Evolutionary conservation across 495 filamentous ascomycete species (phyloP), one percentile per base, ranked within the genome.

Genomic region (Daldinia bambusicola): DNA sequence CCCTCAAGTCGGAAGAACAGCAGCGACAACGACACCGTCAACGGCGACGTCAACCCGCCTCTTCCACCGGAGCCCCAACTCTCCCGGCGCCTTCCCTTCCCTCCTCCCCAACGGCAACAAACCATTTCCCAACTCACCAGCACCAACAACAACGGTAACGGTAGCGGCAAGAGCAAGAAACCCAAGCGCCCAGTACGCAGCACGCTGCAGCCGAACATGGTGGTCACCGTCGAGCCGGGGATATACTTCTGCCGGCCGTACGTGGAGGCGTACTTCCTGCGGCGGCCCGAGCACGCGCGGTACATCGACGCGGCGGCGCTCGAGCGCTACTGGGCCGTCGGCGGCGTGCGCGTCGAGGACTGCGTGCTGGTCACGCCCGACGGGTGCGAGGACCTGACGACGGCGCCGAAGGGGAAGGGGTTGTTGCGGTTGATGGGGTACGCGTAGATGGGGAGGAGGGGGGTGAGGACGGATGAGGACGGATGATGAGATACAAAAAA

Each of bases 281-380:
- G 83, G 20, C 83, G 89, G 69, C 83, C 87, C 0, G 75, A 83
- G 52, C 90, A 93, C 62, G 81, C 83, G 18, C 81, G 84, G 45
- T 95, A 88, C 75, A 94, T 98, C 80, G 86, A 97, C 82, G 85
- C 85, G 63, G 83, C 87, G 2, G 87, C 90, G 38, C 84, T 96
- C 3, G 86, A 87, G 14, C 84, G 85, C 68, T 97, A 92, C 74
- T 90, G 91, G 69, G 83, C 83, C 30, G 89, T 97, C 22, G 95
- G 95, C 16, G 95, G 95, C 13, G 93, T 95, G 32, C 86, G 95
- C 38, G 95, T 98, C 68, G 95, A 98, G 81, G 95, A 97, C 79
- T 91, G 94, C 77, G 90, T 97, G 55, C 83, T 97, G 10, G 89
- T 97, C 13, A 97, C 93, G 2, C 83, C 85, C 30, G 83, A 85